Conservation (phyloP, 192 early-diverging fungal genomes). For the Coemansia sp. region DNA sequence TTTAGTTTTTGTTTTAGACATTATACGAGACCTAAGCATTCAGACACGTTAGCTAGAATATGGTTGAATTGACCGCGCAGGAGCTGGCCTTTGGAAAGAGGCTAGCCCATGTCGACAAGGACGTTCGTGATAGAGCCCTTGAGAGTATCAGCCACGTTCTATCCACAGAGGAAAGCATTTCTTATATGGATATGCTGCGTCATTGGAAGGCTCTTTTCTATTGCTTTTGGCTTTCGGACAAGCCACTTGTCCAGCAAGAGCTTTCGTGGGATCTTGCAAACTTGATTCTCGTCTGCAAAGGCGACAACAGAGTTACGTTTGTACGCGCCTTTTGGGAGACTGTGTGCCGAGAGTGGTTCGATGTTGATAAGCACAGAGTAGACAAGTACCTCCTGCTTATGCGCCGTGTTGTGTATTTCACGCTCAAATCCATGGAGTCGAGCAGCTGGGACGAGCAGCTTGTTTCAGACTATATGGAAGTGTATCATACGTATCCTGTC, state of each 20-base stretch:
- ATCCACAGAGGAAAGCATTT: conserved; percentile 40
- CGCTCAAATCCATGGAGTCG: conserved; percentile 35
- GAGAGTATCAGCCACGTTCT: conserved; percentile 21
- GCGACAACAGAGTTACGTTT: conserved; percentile 28
- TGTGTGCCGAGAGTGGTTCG: conserved; percentile 51
- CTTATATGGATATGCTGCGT: conserved; percentile 69
- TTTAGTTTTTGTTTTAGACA: neutral
- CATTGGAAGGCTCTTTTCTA: conserved; percentile 95
- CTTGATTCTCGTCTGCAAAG: conserved; percentile 41
- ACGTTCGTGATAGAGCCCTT: conserved; percentile 43
- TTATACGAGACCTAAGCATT: neutral
- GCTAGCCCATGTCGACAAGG: conserved; percentile 50
- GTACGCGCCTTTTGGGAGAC: conserved; percentile 55
- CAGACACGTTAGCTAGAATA: neutral
- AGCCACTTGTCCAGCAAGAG: conserved; percentile 86
- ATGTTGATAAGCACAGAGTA: conserved; percentile 49
- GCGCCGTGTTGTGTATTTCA: conserved; percentile 45
- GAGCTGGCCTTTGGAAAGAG: conserved; percentile 47
- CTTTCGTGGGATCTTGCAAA: conserved; percentile 76
- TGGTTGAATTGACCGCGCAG: conserved; percentile 33
- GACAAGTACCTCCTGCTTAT: conserved; percentile 53
- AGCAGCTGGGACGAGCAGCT: conserved; percentile 38
- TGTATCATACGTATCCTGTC: conserved; percentile 30
- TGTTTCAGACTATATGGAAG: conserved; percentile 19
- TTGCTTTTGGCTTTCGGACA: conserved; percentile 98